Evolutionary conservation across 2,329 filamentous ascomycete genomes (phyloP).

Genomic region (Camptophora hylomeconis): DNA sequence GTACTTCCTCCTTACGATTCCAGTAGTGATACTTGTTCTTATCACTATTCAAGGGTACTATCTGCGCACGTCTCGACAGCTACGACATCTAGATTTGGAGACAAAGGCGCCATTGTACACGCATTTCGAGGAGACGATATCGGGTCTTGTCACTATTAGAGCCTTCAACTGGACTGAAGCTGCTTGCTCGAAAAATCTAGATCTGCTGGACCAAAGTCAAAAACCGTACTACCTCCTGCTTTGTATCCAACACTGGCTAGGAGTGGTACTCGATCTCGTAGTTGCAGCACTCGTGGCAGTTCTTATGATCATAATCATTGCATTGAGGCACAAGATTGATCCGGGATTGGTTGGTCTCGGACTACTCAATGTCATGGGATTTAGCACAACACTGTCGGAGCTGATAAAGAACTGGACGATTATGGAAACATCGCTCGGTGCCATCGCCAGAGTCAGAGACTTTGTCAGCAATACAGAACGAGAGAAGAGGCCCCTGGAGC

Average conservation of each 20-base stretch:
- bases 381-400: constrained; percentile 15
- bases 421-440: constrained; percentile 17
- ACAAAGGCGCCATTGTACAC: constrained; percentile 37
- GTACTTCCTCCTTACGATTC: constrained; percentile 24
- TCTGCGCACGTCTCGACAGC: constrained; percentile 33
- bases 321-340: constrained; percentile 7
- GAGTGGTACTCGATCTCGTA: constrained; percentile 16
- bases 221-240: constrained; percentile 33
- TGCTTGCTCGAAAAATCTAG: constrained; percentile 25
- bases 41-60: constrained; percentile 34
- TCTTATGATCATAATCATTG: constrained; percentile 15
- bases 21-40: constrained; percentile 24
- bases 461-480: constrained; percentile 8
- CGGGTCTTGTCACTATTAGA: constrained; percentile 37
- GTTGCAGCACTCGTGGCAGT: constrained; percentile 17
- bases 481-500: constrained; percentile 4
- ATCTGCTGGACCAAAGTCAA: constrained; percentile 28
- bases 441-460: constrained; percentile 13
- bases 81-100: constrained; percentile 42
- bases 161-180: constrained; percentile 36
- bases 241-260: constrained; percentile 32
- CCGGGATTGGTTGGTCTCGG: constrained; percentile 21
- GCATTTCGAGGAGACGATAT: constrained; percentile 38
- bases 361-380: constrained; percentile 10
- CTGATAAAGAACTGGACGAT: constrained; percentile 15